A percentile compares a stretch with the other conserved stretches of the same genome.
phyloP scores from a whole-genome alignment of 768 basidiomycete genomes.

The Kwoniella heveanensis region DNA sequence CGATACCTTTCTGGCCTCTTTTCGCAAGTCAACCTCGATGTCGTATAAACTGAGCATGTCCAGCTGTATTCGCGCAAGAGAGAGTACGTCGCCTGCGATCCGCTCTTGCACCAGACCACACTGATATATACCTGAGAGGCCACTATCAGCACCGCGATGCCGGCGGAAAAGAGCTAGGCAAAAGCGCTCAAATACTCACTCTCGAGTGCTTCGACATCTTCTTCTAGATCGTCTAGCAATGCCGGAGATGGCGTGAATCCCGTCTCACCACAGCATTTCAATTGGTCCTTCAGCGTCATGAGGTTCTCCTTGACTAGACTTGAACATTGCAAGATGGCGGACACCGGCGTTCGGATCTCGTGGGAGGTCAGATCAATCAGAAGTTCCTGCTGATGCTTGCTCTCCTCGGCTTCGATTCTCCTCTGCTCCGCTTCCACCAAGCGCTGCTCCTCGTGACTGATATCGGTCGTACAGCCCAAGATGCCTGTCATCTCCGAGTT shows the following conservation, averaged over 20 bases:
- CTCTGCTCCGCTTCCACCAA: slow-evolving; percentile 43
- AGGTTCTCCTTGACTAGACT: slow-evolving; percentile 50
- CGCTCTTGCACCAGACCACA: slow-evolving; percentile 50
- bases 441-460: slow-evolving; percentile 47
- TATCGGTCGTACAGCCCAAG: slow-evolving; percentile 47
- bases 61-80: slow-evolving; percentile 47
- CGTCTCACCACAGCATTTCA: slow-evolving; percentile 20
- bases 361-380: slow-evolving; percentile 56
- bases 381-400: slow-evolving; percentile 54
- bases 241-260: slow-evolving; percentile 42
- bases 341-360: slow-evolving; percentile 55
- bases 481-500: slow-evolving; percentile 37
- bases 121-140: slow-evolving; percentile 35
- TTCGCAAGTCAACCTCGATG: slow-evolving; percentile 51
- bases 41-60: slow-evolving; percentile 51
- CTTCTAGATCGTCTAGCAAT: slow-evolving; percentile 47
- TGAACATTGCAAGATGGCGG: slow-evolving; percentile 55
- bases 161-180: not conserved
- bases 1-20: slow-evolving; percentile 49
- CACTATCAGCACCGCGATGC: not conserved
- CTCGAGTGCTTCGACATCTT: slow-evolving; percentile 55
- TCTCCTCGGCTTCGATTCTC: slow-evolving; percentile 49
- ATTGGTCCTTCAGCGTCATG: slow-evolving; percentile 35
- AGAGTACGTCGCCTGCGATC: slow-evolving; percentile 54
- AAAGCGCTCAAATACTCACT: slow-evolving; percentile 33